These are phyloP conservation scores for Colletotrichum tamarilloi DNA, from an alignment of 2,329 filamentous ascomycete genomes.

Conservation along the genomic window DNA sequence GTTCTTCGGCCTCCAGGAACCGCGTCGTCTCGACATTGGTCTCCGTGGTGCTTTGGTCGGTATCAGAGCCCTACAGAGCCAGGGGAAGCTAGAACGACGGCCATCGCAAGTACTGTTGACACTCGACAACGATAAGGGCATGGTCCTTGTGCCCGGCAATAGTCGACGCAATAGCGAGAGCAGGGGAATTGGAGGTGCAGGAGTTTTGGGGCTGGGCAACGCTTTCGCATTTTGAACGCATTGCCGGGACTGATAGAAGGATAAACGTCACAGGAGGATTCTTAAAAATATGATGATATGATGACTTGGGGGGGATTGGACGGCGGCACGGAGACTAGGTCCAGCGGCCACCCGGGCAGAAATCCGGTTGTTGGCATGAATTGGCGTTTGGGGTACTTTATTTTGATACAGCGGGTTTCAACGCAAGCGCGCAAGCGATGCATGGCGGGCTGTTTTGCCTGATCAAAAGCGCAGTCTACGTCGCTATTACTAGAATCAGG, in stretches of 20 bases:
- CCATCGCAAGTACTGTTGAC: conserved; percentile 21
- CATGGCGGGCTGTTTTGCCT: background rate
- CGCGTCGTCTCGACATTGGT: conserved; percentile 25
- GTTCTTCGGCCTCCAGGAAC: conserved; percentile 36
- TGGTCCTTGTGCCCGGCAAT: conserved; percentile 19
- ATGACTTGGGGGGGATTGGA: background rate
- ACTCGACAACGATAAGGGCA: conserved; percentile 24
- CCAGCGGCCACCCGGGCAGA: background rate
- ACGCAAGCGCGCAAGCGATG: background rate
- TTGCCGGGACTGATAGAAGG: background rate
- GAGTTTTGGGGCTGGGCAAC: conserved; percentile 22
- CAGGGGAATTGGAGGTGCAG: conserved; percentile 23
- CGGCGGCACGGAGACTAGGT: background rate
- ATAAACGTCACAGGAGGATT: background rate
- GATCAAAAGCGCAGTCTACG: background rate
- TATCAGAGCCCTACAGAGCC: conserved; percentile 10
- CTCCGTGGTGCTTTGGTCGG: conserved; percentile 30
- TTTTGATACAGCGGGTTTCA: background rate
- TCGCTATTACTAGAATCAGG: background rate
- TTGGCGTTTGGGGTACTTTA: background rate
- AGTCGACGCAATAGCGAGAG: conserved; percentile 23
- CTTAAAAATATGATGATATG: background rate
- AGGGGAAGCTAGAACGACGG: conserved; percentile 8
- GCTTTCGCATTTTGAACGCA: conserved; percentile 11
- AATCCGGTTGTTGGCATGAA: background rate